A percentile compares a stretch with the other conserved stretches of the same genome.
These are phyloP conservation scores for Polychaeton citri DNA, from an alignment of 2,329 filamentous ascomycete species.

Conservation along the genomic window DNA sequence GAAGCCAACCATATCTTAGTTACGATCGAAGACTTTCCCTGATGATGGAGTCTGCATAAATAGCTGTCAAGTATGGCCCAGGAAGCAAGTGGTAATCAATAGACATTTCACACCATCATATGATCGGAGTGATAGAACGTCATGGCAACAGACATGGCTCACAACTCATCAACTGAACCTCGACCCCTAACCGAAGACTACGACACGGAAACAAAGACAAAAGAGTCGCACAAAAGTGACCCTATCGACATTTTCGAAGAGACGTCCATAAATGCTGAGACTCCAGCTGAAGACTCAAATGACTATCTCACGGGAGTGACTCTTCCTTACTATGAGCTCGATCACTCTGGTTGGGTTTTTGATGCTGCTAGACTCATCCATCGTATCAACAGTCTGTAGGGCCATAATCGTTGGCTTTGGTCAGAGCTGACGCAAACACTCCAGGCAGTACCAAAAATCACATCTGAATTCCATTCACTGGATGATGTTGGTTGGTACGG, in stretches of 20 bases:
- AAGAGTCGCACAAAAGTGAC: not conserved
- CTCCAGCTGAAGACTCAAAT: not conserved
- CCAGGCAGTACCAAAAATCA: constrained; percentile 33
- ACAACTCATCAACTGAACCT: not conserved
- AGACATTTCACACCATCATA: too few species aligned
- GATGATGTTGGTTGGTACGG: constrained; percentile 37
- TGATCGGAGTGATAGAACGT: too few species aligned
- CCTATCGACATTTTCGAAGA: not conserved
- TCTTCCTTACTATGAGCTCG: not conserved
- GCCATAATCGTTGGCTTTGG: not conserved
- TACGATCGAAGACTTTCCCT: too few species aligned
- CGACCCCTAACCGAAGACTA: not conserved
- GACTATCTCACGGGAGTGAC: not conserved
- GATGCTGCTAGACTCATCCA: not conserved
- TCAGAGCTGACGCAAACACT: not conserved
- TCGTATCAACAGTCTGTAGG: not conserved
- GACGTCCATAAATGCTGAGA: not conserved
- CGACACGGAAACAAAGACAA: not conserved
- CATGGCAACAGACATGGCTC: not conserved
- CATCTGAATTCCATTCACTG: constrained; percentile 33
- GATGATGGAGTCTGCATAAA: too few species aligned
- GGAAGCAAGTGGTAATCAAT: too few species aligned
- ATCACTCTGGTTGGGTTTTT: not conserved
- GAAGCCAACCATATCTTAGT: too few species aligned
- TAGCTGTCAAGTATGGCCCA: too few species aligned